These are phyloP conservation scores for Solanum tacnaense DNA, from an alignment of 257 asterid genomes.

Conservation along the genomic window DNA sequence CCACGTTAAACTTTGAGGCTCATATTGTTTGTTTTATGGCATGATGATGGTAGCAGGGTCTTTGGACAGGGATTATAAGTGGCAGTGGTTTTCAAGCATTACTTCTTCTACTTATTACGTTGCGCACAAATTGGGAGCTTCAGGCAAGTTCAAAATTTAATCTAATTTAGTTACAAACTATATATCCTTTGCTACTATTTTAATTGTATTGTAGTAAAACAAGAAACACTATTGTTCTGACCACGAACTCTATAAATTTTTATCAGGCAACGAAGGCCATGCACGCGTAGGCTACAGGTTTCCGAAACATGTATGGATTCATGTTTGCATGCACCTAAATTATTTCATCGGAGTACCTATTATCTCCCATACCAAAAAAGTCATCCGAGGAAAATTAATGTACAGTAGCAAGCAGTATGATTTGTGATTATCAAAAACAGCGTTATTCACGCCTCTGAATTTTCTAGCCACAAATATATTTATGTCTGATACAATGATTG, in stretches of 20 bases:
- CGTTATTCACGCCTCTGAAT: background rate
- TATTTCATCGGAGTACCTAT: background rate
- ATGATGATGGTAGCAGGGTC: constrained; percentile 9
- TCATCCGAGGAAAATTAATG: background rate
- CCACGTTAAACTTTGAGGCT: background rate
- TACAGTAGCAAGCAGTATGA: background rate
- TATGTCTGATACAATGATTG: background rate
- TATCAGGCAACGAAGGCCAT: background rate
- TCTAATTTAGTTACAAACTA: background rate
- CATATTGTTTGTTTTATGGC: background rate
- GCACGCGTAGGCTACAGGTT: background rate
- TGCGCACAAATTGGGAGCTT: constrained; percentile 19
- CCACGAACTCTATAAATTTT: background rate
- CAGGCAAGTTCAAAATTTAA: constrained; percentile 1
- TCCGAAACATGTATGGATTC: background rate
- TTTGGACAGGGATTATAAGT: constrained; percentile 25
- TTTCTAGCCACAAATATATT: background rate
- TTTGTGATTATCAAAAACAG: background rate
- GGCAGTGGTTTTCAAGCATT: constrained; percentile 24
- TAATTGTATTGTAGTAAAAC: background rate
- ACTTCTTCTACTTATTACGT: constrained; percentile 7
- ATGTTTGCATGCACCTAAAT: too few relatives aligned
- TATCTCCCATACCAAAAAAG: background rate
- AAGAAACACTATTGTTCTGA: background rate
- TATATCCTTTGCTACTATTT: background rate